Base-by-base conservation (phyloP, 192 early-diverging fungal species). In the Gaertneriomyces sp. region DNA sequence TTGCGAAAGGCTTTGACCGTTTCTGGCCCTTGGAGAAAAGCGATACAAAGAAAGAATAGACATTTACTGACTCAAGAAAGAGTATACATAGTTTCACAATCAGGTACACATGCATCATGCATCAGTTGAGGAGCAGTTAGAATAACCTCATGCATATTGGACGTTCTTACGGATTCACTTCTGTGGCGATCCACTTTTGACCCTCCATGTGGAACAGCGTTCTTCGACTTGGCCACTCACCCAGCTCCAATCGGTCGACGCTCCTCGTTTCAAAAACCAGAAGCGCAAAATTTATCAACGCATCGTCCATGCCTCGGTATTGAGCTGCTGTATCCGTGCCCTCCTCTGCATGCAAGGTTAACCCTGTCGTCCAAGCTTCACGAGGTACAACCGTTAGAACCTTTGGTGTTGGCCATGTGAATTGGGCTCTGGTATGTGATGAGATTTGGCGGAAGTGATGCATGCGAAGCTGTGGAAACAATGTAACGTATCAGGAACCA, bases 1-100 rank as follows among this genome's bases (percentile, higher is more conserved):
- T 89, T 10, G 87, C 86, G 57, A 76, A 74, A 42, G 67, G 76
- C 7, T 88, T 89, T 71, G 81, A 85, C 42, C 61, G 45, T n/a
- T 45, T 68, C 12, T 77, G 76, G 76, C 76, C 76, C 2, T 6
- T 60, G 41, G 66, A 58, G 40, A 33, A 25, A 4, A 14, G 12
- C 2, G 54, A 56, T 39, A 56, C 12, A 5, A 38, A 56, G 12
- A 16, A 56, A 56, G 38, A 56, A 33, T 38, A 33, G 25, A 33
- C 4, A 20, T 3, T 51, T 51, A 51, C 49, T 51, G 49, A 51
- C 20, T n/a, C 20, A 6, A 51, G 6, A 51, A 6, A 51, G n/a
- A 20, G n/a, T 51, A 6, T 33, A 33, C 2, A 33, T 33, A 2
- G 25, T 0, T 33, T 33, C 1, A 33, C 25, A 33, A 33, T 33